Evolutionary conservation across 306 rosid species (phyloP), one percentile per base, ranked within the genome.

Genomic region (Vigna trinervia): DNA sequence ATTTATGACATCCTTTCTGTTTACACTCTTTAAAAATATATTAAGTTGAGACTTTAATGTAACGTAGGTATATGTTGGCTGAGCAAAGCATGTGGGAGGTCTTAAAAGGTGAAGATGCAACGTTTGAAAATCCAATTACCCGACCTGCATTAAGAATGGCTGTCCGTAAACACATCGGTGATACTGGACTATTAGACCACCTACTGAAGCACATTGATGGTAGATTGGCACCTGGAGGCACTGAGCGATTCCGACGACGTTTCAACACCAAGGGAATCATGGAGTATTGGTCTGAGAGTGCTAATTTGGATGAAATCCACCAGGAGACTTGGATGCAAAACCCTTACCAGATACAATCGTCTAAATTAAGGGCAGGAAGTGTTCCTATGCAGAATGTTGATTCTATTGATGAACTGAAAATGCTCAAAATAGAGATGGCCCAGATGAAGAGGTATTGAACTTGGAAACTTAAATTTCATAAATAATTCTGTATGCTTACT

Each of bases 241-340:
- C 72, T n/a, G 89, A 87, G 50, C 88, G 93, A 63, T 89, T 91
- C 53, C 77, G 90, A 60, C 73, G 96, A 71, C 87, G 93, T 86
- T 87, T 85, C 82, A 89, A 85, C 87, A 53, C 86, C 61, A 71
- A 77, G 8, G 96, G 93, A 56, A 39, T 75, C 26, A 91, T 91
- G 96, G 93, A 88, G 84, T 91, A 91, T 63, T 91, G 96, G 96
- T 80, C 85, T 75, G 96, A 91, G 88, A 81, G 81, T 81, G 90
- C 88, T 22, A 88, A 83, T 60, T 82, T 91, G 66, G 84, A 34
- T 26, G 58, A 75, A 45, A 51, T 87, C 23, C 87, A 88, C 52
- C 78, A 68, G 78, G 86, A 87, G 32, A 88, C 88, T 60, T 89
- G 89, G 77, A 88, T 86, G 87, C 83, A 78, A 36, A 88, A 90